Percentiles rank a stretch among this genome's conserved stretches.
phyloP scores from a whole-genome alignment of 257 asterid genomes.

The Verbascum thapsus region DNA sequence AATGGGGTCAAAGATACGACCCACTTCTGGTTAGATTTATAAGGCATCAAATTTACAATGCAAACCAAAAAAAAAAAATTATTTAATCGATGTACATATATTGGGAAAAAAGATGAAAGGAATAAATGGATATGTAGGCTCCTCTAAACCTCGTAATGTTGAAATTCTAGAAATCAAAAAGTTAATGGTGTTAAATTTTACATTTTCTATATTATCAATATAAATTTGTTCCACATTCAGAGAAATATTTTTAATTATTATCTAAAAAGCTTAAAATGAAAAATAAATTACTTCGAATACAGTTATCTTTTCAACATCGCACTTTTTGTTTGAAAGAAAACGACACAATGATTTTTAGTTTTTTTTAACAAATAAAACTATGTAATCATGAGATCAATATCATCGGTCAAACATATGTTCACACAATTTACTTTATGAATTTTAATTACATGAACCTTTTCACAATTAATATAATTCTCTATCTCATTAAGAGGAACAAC shows the following conservation, averaged over 20 bases:
- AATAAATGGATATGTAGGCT: not conserved
- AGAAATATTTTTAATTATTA: too few relatives aligned
- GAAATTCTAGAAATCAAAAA: not conserved
- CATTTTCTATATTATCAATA: too few relatives aligned
- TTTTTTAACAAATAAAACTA: too few relatives aligned
- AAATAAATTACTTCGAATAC: too few relatives aligned
- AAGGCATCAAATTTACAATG: conserved; percentile 28
- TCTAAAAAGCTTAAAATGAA: too few relatives aligned
- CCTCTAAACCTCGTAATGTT: not conserved
- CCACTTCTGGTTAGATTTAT: conserved; percentile 48
- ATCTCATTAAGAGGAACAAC: conserved; percentile 43
- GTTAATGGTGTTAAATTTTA: too few relatives aligned
- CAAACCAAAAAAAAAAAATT: not conserved
- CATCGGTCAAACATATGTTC: not conserved
- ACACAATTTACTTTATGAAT: not conserved
- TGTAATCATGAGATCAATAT: too few relatives aligned
- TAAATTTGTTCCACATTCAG: too few relatives aligned
- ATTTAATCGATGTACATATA: not conserved
- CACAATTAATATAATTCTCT: conserved; percentile 36
- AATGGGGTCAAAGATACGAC: conserved; percentile 44
- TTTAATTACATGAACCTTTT: conserved; percentile 37
- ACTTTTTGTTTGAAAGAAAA: too few relatives aligned
- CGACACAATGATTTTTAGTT: too few relatives aligned
- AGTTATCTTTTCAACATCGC: too few relatives aligned
- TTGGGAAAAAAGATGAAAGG: not conserved